These are phyloP conservation scores for Clitoria ternatea DNA, from an alignment of 306 rosid species.

Conservation along the genomic window DNA sequence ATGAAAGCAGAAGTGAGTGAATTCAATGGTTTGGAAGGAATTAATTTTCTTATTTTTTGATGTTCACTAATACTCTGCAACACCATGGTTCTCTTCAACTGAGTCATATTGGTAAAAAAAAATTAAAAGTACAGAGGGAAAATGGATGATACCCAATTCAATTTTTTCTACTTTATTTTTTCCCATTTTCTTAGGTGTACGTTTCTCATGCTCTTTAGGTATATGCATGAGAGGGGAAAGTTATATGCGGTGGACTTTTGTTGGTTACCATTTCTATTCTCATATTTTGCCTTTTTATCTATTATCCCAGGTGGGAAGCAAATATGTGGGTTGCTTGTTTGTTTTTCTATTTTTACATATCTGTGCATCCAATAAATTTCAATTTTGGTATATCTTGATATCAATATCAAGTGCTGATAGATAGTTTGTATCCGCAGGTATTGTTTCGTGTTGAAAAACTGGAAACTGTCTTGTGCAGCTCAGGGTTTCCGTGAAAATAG, in stretches of 20 bases:
- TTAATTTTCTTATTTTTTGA: neutral
- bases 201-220: neutral
- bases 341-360: neutral
- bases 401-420: constrained; percentile 8
- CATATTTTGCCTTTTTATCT: neutral
- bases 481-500: constrained; percentile 21
- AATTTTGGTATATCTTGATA: neutral
- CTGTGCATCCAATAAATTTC: constrained; percentile 1
- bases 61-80: neutral
- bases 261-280: neutral
- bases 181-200: neutral
- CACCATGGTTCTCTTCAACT: neutral
- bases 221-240: neutral
- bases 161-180: neutral
- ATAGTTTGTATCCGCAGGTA: constrained; percentile 28
- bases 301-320: neutral
- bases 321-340: neutral
- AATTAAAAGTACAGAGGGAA: neutral
- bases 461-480: constrained; percentile 28
- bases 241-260: neutral
- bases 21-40: neutral
- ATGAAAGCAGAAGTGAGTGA: neutral
- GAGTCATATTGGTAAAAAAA: neutral
- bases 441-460: constrained; percentile 7
- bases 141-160: neutral